A percentile compares a stretch with the other conserved stretches of the same genome.
These are phyloP conservation scores for Puccinia novopanici DNA, from an alignment of 1,284 basidiomycete genomes.

Conservation along the genomic window DNA sequence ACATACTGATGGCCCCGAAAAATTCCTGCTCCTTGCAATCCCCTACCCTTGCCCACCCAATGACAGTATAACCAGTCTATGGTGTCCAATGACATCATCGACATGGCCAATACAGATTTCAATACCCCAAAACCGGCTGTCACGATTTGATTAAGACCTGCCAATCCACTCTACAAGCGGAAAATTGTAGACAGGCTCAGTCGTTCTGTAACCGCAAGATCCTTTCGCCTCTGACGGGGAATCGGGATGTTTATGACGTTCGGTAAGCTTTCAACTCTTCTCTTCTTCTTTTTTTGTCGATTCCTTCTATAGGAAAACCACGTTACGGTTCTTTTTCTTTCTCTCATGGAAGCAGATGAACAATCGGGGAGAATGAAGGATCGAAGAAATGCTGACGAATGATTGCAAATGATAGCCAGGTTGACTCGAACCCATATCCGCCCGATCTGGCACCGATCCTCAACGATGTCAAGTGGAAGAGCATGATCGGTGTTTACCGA, in stretches of 20 bases:
- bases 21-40: neutral
- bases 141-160: slow-evolving; percentile 29
- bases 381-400: neutral
- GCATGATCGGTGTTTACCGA: slow-evolving; percentile 25
- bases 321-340: no score
- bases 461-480: slow-evolving; percentile 25
- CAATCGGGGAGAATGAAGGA: neutral
- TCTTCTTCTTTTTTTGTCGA: neutral
- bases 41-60: neutral
- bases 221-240: slow-evolving; percentile 17
- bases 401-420: slow-evolving; percentile 1
- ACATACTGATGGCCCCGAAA: neutral
- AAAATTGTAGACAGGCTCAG: slow-evolving; percentile 27
- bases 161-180: neutral
- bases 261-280: neutral
- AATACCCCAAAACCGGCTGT: slow-evolving; percentile 24
- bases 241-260: slow-evolving; percentile 33
- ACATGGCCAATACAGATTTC: neutral
- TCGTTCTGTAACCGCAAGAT: slow-evolving; percentile 33
- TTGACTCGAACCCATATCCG: slow-evolving; percentile 27
- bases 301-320: no score
- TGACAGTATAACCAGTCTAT: slow-evolving; percentile 32
- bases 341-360: neutral
- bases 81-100: slow-evolving; percentile 16
- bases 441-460: slow-evolving; percentile 31